Conservation (phyloP, 371 early-diverging fungal species). For the Mortierella sp. region DNA sequence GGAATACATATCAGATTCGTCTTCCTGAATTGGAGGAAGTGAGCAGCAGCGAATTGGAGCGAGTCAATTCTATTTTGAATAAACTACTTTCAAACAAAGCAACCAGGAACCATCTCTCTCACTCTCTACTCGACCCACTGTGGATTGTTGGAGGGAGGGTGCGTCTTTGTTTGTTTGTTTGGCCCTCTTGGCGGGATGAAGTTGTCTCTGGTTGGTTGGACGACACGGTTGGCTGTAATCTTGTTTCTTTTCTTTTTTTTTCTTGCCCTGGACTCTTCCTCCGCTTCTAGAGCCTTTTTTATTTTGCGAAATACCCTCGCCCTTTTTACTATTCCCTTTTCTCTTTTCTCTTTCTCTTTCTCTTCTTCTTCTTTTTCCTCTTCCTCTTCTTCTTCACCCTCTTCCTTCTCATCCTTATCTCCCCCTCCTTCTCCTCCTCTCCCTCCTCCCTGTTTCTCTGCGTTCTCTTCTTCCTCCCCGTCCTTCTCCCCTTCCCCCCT, state of each 20-base stretch:
- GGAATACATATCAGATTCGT: not conserved
- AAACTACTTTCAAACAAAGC: not conserved
- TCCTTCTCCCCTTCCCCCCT: conserved; percentile 1
- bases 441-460: conserved; percentile 11
- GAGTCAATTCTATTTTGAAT: conserved; percentile 6
- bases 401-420: conserved; percentile 21
- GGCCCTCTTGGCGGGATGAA: not conserved
- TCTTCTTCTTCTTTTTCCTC: not conserved
- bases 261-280: not conserved
- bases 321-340: not conserved
- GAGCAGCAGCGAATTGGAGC: not conserved
- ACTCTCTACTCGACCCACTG: not conserved
- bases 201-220: not conserved
- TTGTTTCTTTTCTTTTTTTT: not conserved
- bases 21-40: not conserved
- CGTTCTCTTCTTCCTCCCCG: conserved; percentile 8
- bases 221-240: not conserved
- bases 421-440: conserved; percentile 8
- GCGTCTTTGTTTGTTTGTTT: not conserved
- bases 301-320: not conserved
- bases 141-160: not conserved
- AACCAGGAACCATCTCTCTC: not conserved
- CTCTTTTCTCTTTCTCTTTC: not conserved
- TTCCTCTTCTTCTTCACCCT: not conserved
- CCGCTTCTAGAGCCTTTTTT: not conserved